These are phyloP conservation scores for Xylaria sp. DNA, from an alignment of 2,329 filamentous ascomycete genomes.

Conservation along the genomic window DNA sequence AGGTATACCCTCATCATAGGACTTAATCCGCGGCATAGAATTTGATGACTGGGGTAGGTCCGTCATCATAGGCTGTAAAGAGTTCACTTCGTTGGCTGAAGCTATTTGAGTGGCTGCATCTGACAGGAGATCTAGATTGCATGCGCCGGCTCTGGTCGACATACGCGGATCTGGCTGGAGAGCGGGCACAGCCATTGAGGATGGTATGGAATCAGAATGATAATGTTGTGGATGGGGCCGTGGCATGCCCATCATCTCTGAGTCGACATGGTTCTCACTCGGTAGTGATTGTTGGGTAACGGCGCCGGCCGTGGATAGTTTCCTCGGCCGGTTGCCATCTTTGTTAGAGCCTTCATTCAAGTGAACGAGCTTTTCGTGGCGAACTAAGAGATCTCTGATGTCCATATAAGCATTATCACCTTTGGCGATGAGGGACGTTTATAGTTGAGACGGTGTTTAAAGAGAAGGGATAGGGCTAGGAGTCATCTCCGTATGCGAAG, in stretches of 20 bases:
- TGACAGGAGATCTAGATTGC: conserved; percentile 68
- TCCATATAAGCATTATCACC: conserved; percentile 66
- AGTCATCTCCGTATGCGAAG: conserved; percentile 32
- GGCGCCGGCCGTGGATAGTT: conserved; percentile 59
- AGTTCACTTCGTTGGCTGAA: conserved; percentile 64
- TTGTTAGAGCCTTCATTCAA: conserved; percentile 67
- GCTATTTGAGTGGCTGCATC: conserved; percentile 65
- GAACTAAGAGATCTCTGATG: conserved; percentile 71
- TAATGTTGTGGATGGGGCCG: conserved; percentile 53
- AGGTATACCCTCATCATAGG: conserved; percentile 60
- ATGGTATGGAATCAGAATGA: conserved; percentile 54
- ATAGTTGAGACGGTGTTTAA: conserved; percentile 34
- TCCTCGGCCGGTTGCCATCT: conserved; percentile 62
- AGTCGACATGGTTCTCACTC: conserved; percentile 59
- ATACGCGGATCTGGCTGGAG: conserved; percentile 60
- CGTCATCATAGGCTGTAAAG: conserved; percentile 62
- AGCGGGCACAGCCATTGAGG: conserved; percentile 52
- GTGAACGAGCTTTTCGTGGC: conserved; percentile 73
- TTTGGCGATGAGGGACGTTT: conserved; percentile 33
- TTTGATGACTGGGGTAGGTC: conserved; percentile 56
- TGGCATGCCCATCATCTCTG: conserved; percentile 58
- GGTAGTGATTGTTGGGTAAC: conserved; percentile 57
- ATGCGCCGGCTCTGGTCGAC: conserved; percentile 58
- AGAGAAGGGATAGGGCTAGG: conserved; percentile 32
- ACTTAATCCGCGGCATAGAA: conserved; percentile 58